Percentiles rank a stretch among this genome's conserved stretches.
These are phyloP conservation scores for Rauvolfia tetraphylla DNA, from an alignment of 257 asterid species.

Conservation along the genomic window DNA sequence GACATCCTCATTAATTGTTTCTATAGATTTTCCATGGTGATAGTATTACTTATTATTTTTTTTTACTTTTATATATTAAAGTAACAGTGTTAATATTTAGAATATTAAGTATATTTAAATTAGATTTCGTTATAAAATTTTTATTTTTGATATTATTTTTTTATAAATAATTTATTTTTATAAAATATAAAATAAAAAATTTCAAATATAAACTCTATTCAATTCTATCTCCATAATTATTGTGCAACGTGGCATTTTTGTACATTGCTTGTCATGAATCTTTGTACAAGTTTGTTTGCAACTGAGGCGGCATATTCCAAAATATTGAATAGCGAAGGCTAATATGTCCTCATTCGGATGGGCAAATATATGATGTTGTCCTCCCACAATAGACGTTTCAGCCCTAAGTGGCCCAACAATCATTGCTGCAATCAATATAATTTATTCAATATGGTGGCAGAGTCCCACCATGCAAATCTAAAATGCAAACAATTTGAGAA, in stretches of 20 bases:
- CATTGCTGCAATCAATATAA: conserved; percentile 16
- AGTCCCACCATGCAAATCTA: conserved; percentile 34
- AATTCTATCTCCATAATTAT: too few relatives aligned
- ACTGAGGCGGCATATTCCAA: conserved; percentile 21
- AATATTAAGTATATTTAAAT: too few relatives aligned
- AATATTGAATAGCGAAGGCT: neutral
- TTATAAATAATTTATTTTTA: too few relatives aligned
- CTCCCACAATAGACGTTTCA: conserved; percentile 30
- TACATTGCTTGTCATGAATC: neutral
- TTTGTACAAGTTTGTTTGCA: neutral
- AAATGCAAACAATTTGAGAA: conserved; percentile 21
- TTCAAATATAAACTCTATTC: too few relatives aligned
- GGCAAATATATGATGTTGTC: conserved; percentile 21
- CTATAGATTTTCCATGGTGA: too few relatives aligned
- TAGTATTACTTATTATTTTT: too few relatives aligned
- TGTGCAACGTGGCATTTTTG: conserved; percentile 6
- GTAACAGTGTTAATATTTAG: too few relatives aligned
- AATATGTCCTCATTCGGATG: conserved; percentile 15
- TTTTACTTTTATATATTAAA: too few relatives aligned
- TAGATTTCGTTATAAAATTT: too few relatives aligned
- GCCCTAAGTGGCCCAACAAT: conserved; percentile 32
- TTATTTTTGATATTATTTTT: too few relatives aligned
- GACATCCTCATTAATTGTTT: too few relatives aligned
- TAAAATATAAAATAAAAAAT: neutral
- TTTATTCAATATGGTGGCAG: conserved; percentile 27